Evolutionary conservation across 352 stramenopile species (phyloP).

Genomic region (Phytophthora colocasiae): DNA sequence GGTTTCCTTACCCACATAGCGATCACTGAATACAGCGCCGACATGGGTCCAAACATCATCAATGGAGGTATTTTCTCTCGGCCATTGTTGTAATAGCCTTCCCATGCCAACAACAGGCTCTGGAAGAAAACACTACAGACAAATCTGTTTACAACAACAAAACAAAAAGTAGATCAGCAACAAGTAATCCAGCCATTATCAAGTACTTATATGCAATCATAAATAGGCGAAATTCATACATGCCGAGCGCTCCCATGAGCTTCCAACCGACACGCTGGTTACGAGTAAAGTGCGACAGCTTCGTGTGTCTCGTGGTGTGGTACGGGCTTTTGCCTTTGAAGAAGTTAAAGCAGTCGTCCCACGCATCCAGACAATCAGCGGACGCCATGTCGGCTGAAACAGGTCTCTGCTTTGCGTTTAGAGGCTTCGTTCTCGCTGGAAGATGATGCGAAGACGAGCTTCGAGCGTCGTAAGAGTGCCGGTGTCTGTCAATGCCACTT

Average conservation of each 20-base stretch:
- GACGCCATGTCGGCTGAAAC: slow-evolving; percentile 22
- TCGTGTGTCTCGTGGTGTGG: slow-evolving; percentile 53
- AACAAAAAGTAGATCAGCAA: neutral
- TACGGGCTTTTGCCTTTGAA: slow-evolving; percentile 72
- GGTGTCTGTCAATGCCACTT: slow-evolving; percentile 15
- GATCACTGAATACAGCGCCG: slow-evolving; percentile 57
- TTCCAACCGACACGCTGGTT: slow-evolving; percentile 72
- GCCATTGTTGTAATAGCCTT: slow-evolving; percentile 50
- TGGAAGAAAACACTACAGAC: slow-evolving; percentile 61
- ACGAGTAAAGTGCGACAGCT: slow-evolving; percentile 51
- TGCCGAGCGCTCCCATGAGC: slow-evolving; percentile 53
- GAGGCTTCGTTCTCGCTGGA: slow-evolving; percentile 3
- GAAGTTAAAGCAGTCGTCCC: slow-evolving; percentile 72
- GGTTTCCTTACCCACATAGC: slow-evolving; percentile 54
- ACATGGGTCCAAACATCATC: slow-evolving; percentile 50
- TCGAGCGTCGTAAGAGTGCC: neutral
- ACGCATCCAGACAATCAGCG: slow-evolving; percentile 47
- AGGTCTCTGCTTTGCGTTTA: slow-evolving; percentile 1
- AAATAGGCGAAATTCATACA: slow-evolving; percentile 39
- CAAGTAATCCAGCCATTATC: neutral
- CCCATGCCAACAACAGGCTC: slow-evolving; percentile 55
- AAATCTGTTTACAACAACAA: slow-evolving; percentile 38
- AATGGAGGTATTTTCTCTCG: slow-evolving; percentile 61
- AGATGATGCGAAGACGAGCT: neutral
- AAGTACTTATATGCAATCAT: neutral